Base-by-base conservation (phyloP, 495 filamentous ascomycete species). In the Hamigera avellanea region DNA sequence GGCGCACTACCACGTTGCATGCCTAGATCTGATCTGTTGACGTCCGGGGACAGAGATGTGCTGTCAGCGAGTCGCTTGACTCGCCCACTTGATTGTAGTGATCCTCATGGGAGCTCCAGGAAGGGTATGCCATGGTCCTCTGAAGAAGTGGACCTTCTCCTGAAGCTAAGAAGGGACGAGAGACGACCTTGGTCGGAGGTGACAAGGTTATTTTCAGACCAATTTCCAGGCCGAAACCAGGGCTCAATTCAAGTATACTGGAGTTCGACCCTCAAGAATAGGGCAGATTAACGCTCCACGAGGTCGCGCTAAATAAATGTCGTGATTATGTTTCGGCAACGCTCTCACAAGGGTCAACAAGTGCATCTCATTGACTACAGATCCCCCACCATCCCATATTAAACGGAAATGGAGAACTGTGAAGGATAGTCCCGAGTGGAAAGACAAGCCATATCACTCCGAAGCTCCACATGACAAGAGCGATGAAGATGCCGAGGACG, bases 321-420 rank as follows among this genome's bases (percentile, higher is more conserved):
- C n/a, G n/a, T n/a, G n/a, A n/a, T n/a, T n/a, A n/a, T n/a, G n/a
- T n/a, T n/a, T n/a, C n/a, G n/a, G n/a, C n/a, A n/a, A n/a, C n/a
- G n/a, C n/a, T n/a, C n/a, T n/a, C n/a, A n/a, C n/a, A n/a, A n/a
- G n/a, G n/a, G n/a, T n/a, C n/a, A n/a, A n/a, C n/a, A n/a, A n/a
- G n/a, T n/a, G n/a, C n/a, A n/a, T n/a, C n/a, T n/a, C n/a, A n/a
- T n/a, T n/a, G n/a, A n/a, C n/a, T n/a, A n/a, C n/a, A n/a, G n/a
- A n/a, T n/a, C n/a, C 69, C 70, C 77, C 77, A 81, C 75, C 76
- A 80, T 1, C 76, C 76, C 46, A 79, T 72, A 36, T 79, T 80
- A 48, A 80, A 80, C 0, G 76, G 73, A 33, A 80, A 78, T 8
- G 43, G 62, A 32, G 47, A 58, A 8, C 25, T 65, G 2, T 44